phyloP scores from a whole-genome alignment of 768 basidiomycete species.

The Chlorophyllum brunneum region DNA sequence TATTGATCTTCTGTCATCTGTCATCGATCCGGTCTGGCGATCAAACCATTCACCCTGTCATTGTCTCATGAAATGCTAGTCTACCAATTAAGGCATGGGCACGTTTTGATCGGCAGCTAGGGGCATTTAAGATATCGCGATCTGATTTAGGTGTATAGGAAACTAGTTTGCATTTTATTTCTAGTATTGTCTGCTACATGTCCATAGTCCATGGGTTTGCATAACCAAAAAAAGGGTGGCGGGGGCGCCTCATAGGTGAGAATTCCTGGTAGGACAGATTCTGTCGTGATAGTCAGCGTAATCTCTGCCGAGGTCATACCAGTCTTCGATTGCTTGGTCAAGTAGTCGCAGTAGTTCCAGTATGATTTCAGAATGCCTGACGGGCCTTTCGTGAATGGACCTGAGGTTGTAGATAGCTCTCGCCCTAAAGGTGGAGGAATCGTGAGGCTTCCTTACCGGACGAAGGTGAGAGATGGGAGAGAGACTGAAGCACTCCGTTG shows the following conservation, averaged over 20 bases:
- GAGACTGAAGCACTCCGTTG: not conserved
- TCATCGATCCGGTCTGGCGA: not conserved
- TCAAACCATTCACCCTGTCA: not conserved
- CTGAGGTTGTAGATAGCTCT: not conserved
- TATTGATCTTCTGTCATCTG: constrained; percentile 9
- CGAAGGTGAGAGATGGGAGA: constrained; percentile 3
- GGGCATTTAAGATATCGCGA: no score
- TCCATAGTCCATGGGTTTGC: no score
- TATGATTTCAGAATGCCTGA: constrained; percentile 25
- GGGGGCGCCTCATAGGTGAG: no score
- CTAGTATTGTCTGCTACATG: no score
- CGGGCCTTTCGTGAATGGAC: not conserved
- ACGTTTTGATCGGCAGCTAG: no score
- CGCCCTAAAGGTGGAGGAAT: not conserved
- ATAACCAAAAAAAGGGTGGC: not conserved
- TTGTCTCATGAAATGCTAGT: not conserved
- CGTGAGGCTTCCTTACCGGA: not conserved
- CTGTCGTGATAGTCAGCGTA: not conserved
- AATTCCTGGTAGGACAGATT: not conserved
- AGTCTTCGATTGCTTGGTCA: constrained; percentile 25
- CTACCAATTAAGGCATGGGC: no score
- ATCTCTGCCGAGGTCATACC: not conserved
- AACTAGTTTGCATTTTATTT: no score
- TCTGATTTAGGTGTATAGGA: no score
- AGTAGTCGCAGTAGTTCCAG: constrained; percentile 30